Conservation (phyloP, 345 rosid species). For the Noccaea caerulescens region DNA sequence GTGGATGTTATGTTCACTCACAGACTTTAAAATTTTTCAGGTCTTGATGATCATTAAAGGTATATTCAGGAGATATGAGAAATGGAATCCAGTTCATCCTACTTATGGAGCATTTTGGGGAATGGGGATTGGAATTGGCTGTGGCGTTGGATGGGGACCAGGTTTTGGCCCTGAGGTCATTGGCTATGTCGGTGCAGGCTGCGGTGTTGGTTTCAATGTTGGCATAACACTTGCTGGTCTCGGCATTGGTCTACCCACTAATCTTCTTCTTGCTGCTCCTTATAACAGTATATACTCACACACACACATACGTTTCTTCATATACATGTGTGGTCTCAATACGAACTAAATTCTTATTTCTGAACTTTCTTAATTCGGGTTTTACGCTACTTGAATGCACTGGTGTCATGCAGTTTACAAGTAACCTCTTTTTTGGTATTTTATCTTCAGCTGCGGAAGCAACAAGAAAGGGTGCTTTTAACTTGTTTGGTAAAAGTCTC, state of each 20-base stretch:
- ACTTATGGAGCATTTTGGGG: slow-evolving; percentile 94
- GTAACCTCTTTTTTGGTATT: background rate
- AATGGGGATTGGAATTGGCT: slow-evolving; percentile 89
- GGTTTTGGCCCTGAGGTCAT: slow-evolving; percentile 93
- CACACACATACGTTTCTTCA: background rate
- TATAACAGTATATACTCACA: slow-evolving; percentile 50
- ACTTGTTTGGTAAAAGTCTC: slow-evolving; percentile 43
- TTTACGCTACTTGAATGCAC: background rate
- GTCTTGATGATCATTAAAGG: slow-evolving; percentile 80
- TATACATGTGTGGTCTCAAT: background rate
- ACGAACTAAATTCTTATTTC: background rate
- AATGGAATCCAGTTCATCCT: slow-evolving; percentile 96
- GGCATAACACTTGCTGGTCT: slow-evolving; percentile 84
- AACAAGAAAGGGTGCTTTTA: slow-evolving; percentile 51
- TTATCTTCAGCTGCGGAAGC: slow-evolving; percentile 53
- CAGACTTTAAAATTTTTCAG: slow-evolving; percentile 29
- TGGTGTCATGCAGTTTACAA: background rate
- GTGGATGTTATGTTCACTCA: background rate
- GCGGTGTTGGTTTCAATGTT: slow-evolving; percentile 87
- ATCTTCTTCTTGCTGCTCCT: slow-evolving; percentile 60
- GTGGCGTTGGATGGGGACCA: slow-evolving; percentile 98
- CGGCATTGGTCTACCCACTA: slow-evolving; percentile 90
- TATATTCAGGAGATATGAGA: slow-evolving; percentile 70
- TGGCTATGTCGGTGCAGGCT: slow-evolving; percentile 92
- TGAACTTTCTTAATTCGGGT: background rate